phyloP scores from a whole-genome alignment of 2,329 filamentous ascomycete genomes.

The Trichoderma gracile region DNA sequence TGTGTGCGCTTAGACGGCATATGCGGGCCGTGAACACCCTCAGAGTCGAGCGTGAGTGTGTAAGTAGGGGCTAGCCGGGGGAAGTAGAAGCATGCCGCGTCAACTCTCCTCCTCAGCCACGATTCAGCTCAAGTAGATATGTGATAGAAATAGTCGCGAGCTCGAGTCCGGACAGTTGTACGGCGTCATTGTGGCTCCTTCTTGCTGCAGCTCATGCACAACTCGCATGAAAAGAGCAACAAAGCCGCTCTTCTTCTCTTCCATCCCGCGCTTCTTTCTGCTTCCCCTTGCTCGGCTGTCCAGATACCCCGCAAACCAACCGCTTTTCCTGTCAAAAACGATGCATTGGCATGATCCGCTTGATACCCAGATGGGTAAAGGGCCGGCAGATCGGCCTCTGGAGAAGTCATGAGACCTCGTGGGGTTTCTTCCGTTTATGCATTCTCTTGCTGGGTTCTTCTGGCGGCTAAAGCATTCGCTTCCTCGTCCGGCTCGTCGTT shows the following conservation, averaged over 20 bases:
- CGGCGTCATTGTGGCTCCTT: constrained; percentile 22
- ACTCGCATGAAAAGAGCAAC: constrained; percentile 4
- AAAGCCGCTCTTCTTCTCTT: constrained; percentile 1
- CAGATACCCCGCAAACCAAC: constrained; percentile 20
- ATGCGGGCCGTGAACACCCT: constrained; percentile 5
- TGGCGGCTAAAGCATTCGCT: constrained; percentile 2
- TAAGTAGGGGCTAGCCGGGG: background rate
- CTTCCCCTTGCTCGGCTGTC: constrained; percentile 8
- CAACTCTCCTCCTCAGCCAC: background rate
- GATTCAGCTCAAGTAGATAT: background rate
- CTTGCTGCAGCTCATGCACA: background rate
- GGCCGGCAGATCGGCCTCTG: constrained; percentile 18
- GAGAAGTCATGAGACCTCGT: constrained; percentile 20
- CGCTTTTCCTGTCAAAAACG: background rate
- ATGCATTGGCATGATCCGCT: background rate
- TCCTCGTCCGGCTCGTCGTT: background rate
- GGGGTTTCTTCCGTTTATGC: background rate
- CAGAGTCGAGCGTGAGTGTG: background rate
- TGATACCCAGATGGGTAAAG: constrained; percentile 18
- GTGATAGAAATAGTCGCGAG: background rate
- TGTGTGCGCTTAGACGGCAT: constrained; percentile 10
- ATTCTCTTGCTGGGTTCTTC: background rate
- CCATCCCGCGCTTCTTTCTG: constrained; percentile 7
- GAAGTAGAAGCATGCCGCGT: background rate
- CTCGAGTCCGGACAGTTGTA: background rate